Percentiles rank a stretch among this genome's conserved stretches.
Evolutionary conservation across 345 rosid species (phyloP).

Genomic region (Hevea brasiliensis): DNA sequence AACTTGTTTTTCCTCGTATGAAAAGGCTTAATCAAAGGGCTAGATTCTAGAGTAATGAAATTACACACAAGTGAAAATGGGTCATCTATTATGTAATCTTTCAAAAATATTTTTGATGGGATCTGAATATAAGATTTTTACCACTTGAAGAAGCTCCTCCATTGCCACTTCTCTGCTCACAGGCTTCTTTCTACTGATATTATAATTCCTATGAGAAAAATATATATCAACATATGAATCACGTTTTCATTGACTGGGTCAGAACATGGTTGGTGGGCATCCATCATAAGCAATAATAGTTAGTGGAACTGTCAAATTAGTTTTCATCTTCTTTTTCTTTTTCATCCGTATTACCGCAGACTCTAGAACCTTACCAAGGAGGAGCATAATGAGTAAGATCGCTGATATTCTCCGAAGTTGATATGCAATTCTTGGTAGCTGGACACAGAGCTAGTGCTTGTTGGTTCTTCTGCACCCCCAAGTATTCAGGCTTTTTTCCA

Average conservation of each 20-base stretch:
- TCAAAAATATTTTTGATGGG: too few relatives aligned
- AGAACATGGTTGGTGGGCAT: not conserved
- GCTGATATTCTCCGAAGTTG: conserved; percentile 71
- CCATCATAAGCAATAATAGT: not conserved
- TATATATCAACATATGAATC: not conserved
- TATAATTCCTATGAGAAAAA: conserved; percentile 56
- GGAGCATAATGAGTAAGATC: conserved; percentile 75
- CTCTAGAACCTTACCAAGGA: conserved; percentile 52
- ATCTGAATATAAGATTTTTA: conserved; percentile 21
- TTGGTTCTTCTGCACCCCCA: conserved; percentile 80
- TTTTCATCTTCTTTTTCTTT: too few relatives aligned
- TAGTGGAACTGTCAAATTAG: too few relatives aligned
- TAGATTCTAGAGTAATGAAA: not conserved
- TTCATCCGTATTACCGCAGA: too few relatives aligned
- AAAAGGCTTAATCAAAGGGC: not conserved
- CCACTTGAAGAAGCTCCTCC: conserved; percentile 84
- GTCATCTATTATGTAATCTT: too few relatives aligned
- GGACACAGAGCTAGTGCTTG: conserved; percentile 72
- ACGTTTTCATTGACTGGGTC: not conserved
- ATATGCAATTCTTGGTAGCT: conserved; percentile 77
- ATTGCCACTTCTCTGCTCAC: conserved; percentile 62
- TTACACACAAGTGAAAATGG: too few relatives aligned
- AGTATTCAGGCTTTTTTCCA: conserved; percentile 76
- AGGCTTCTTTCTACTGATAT: conserved; percentile 56
- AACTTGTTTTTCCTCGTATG: too few relatives aligned